Base-by-base conservation (phyloP, 2,329 filamentous ascomycete genomes). In the Immersiporthe knoxdaviesiana region DNA sequence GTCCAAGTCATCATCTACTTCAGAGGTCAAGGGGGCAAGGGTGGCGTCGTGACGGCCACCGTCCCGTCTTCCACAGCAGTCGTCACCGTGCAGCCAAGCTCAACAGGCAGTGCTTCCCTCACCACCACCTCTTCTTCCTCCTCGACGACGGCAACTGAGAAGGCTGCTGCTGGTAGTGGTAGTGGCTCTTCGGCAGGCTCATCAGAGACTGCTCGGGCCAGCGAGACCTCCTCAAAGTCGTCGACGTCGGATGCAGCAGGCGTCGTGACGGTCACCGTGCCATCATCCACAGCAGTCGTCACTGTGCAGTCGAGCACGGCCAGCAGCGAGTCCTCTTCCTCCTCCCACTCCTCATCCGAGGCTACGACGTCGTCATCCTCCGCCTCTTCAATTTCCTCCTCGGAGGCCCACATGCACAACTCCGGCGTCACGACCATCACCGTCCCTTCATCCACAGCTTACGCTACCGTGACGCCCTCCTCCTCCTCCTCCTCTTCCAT, bases 371-470 rank as follows among this genome's bases (percentile, higher is more conserved):
- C 60, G 60, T 59, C 59, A 37, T 24, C 37, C 1, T 16, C 56
- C 14, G n/a, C n/a, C n/a, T n/a, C n/a, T n/a, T n/a, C n/a, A n/a
- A n/a, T n/a, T n/a, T 35, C 56, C 6, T 61, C 58, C 7, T 61
- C 59, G 16, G 27, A 47, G 8, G 47, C 44, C 21, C 44, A 47
- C 44, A 11, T 10, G 58, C 47, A n/a, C 21, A 10, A 18, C n/a
- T 47, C 35, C 21, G 68, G 68, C 41, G 66, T 63, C 65, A 30
- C 44, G 21, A 70, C 68, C 1, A 54, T 68, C 30, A 68, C 68
- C 2, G 66, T 70, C 11, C 66, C 68, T 12, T 70, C 68, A 32
- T 50, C 58, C 35, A 68, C 66, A 16, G 61, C 50, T 21, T 67
- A 67, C 14, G 69, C 63, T 10, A 70, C 69, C 11, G 39, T 58